phyloP scores from a whole-genome alignment of 2,329 filamentous ascomycete genomes.

The Simplicillium sp. region DNA sequence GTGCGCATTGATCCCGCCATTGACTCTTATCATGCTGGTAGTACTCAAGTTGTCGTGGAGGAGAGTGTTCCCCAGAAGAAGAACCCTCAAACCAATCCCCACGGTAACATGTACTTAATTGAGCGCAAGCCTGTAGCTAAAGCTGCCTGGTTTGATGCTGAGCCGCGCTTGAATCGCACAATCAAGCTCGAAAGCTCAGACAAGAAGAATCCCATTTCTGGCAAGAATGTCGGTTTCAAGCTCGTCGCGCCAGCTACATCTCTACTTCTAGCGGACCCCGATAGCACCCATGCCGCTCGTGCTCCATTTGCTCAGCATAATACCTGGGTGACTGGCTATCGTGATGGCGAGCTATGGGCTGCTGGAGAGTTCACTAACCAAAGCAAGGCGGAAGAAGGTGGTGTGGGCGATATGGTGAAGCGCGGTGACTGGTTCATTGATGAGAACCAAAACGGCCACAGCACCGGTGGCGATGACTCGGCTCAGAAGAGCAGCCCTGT shows the following conservation, averaged over 20 bases:
- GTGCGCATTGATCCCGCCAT: constrained; percentile 56
- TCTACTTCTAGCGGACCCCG: constrained; percentile 34
- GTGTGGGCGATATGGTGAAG: constrained; percentile 35
- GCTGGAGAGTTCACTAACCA: constrained; percentile 43
- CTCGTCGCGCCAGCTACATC: constrained; percentile 34
- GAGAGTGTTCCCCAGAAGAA: constrained; percentile 25
- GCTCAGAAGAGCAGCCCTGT: constrained; percentile 21
- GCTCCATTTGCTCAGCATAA: constrained; percentile 35
- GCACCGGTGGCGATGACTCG: constrained; percentile 1
- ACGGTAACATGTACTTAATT: constrained; percentile 52
- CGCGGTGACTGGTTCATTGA: constrained; percentile 36
- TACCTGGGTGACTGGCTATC: constrained; percentile 38
- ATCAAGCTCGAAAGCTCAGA: constrained; percentile 38
- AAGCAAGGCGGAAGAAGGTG: constrained; percentile 29
- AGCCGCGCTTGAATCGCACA: constrained; percentile 39
- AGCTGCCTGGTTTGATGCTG: constrained; percentile 40
- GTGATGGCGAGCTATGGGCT: constrained; percentile 39
- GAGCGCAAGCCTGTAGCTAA: constrained; percentile 34
- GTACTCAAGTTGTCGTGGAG: constrained; percentile 38
- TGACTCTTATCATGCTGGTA: constrained; percentile 33
- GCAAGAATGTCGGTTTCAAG: constrained; percentile 40
- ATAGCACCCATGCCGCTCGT: constrained; percentile 31
- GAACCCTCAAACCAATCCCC: constrained; percentile 46
- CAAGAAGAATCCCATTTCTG: constrained; percentile 35
- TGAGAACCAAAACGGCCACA: constrained; percentile 10